Evolutionary conservation across 345 rosid species (phyloP), one percentile per base, ranked within the genome.

Genomic region (thale cress (Arabidopsis thaliana)): DNA sequence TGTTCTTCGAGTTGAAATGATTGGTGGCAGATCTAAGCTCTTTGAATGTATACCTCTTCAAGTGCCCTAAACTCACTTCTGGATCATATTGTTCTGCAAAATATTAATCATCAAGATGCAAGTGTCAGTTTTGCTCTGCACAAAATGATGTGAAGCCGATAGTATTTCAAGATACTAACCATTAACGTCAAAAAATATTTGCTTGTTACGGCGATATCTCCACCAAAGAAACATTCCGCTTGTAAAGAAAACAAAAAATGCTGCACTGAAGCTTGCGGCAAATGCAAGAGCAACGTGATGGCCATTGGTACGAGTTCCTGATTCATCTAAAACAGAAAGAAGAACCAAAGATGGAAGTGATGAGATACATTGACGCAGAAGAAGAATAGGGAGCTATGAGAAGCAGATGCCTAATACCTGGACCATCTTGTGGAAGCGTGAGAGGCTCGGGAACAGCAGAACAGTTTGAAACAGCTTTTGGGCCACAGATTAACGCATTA

Each of bases 131-230:
- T 40, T 30, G 0, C 0, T 0, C 5, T 4, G 52, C 2, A 40
- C 1, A 37, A 20, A 12, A 24, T n/a, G 58, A 61, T 36, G 55
- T 5, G 0, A 30, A 49, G 52, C 33, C 0, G 32, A 72, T 14
- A n/a, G 6, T 16, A 4, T 37, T 23, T 59, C 1, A 53, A 9
- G 57, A 28, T 65, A 79, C 89, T 73, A 69, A 96, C 99, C 99
- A 81, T 96, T 91, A 67, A 96, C 96, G 55, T 93, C 99, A 75
- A 96, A 93, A 88, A 96, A 96, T 61, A 96, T 89, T 78, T 93
- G 98, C 79, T 93, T 87, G 85, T 93, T 96, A 72, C 59, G 88
- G 30, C 98, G 79, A 53, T 89, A 91, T 76, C 97, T 87, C 97
- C 90, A 91, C 97, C 99, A 93, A 55, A 95, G 84, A 66, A 89